Percentiles rank a stretch among this genome's conserved stretches.
These are phyloP conservation scores for Begonia masoniana DNA, from an alignment of 306 rosid genomes.

Conservation along the genomic window DNA sequence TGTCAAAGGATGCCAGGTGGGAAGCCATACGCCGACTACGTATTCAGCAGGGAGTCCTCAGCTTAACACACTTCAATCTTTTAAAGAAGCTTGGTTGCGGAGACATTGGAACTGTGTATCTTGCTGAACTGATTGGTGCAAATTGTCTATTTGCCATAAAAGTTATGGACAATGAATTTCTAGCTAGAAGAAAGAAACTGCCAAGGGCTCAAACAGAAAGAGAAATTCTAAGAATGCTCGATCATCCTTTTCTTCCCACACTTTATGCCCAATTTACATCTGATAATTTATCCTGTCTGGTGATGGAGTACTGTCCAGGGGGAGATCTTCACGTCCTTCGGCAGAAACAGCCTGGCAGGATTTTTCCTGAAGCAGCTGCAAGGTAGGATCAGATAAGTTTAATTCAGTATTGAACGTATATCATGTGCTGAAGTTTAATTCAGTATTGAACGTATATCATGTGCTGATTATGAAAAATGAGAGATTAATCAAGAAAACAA, in stretches of 20 bases:
- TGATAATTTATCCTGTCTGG: constrained; percentile 87
- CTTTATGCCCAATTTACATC: constrained; percentile 77
- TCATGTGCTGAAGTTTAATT: no score
- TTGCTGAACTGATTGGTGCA: constrained; percentile 71
- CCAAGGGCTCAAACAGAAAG: constrained; percentile 95
- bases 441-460: no score
- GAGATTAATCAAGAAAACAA: no score
- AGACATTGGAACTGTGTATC: constrained; percentile 96
- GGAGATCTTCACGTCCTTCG: constrained; percentile 98
- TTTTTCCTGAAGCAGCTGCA: constrained; percentile 71
- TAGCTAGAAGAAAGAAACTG: constrained; percentile 88
- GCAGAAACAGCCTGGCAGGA: constrained; percentile 72
- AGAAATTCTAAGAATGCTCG: constrained; percentile 87
- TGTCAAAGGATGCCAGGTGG: constrained; percentile 97
- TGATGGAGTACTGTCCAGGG: constrained; percentile 98
- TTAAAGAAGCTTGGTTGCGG: constrained; percentile 97
- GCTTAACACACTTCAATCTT: constrained; percentile 78
- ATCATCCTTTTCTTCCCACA: constrained; percentile 97
- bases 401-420: no score
- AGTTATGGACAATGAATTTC: constrained; percentile 94
- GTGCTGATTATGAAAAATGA: no score
- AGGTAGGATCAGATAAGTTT: constrained; percentile 35
- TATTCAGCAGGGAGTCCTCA: constrained; percentile 57
- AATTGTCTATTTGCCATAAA: constrained; percentile 84
- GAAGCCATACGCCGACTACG: constrained; percentile 60